phyloP scores from a whole-genome alignment of 1,284 basidiomycete genomes.

The Volvariella volvacea region DNA sequence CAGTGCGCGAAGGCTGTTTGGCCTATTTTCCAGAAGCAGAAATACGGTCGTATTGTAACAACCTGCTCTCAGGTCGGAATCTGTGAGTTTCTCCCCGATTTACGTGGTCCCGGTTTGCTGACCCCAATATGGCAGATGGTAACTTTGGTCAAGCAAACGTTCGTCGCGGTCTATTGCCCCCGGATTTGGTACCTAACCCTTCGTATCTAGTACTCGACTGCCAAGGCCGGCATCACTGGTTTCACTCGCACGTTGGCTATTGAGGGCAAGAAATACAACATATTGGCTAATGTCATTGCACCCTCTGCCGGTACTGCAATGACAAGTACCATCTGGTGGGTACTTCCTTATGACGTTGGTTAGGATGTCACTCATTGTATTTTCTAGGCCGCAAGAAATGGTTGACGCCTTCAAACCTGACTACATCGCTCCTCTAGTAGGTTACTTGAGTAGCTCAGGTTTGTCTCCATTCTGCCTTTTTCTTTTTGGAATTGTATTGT shows the following conservation, averaged over 20 bases:
- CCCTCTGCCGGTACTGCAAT: slow-evolving; percentile 90
- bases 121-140: slow-evolving; percentile 53
- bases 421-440: slow-evolving; percentile 88
- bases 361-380: not conserved
- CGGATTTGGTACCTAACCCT: not conserved
- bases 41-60: slow-evolving; percentile 93
- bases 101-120: not conserved
- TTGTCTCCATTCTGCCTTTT: slow-evolving; percentile 8
- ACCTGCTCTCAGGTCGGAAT: slow-evolving; percentile 92
- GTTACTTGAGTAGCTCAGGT: slow-evolving; percentile 83
- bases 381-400: slow-evolving; percentile 79
- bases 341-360: not conserved
- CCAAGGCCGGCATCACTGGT: slow-evolving; percentile 92
- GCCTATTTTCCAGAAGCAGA: slow-evolving; percentile 97
- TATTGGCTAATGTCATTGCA: slow-evolving; percentile 84
- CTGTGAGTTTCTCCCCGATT: slow-evolving; percentile 43
- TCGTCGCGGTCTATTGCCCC: slow-evolving; percentile 12
- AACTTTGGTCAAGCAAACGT: slow-evolving; percentile 92
- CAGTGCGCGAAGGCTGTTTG: slow-evolving; percentile 91
- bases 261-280: slow-evolving; percentile 90
- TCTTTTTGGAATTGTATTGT: not conserved
- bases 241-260: slow-evolving; percentile 86
- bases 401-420: slow-evolving; percentile 95
- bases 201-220: slow-evolving; percentile 74
- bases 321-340: slow-evolving; percentile 79